Base-by-base conservation (phyloP, 306 rosid species). In the Cucurbita pepo region DNA sequence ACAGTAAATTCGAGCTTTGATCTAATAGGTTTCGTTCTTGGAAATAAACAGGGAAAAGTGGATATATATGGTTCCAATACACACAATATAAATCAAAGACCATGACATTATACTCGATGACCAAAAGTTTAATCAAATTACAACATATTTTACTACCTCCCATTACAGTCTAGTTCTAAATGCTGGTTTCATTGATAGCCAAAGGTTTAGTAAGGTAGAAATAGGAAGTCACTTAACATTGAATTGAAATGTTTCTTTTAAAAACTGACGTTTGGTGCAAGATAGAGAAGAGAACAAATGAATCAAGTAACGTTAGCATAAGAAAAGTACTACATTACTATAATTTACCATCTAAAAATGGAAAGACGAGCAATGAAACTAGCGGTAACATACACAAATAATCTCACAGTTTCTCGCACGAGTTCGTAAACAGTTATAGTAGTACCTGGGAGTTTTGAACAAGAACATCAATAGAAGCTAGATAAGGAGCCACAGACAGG, bases 361-460 rank as follows among this genome's bases (percentile, higher is more conserved):
- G 55, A 66, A 41, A 43, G 40, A 38, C 52, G 0, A 38, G 64
- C 60, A 18, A 55, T 72, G 52, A 55, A 72, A 71, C 62, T 52
- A 37, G 45, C 5, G 54, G 18, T 5, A 53, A 22, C 53, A 10
- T 38, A 72, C 11, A 72, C 14, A 56, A 72, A 66, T 15, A 44
- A 66, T 66, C 56, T 12, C 6, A 11, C 36, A 19, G 65, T 57
- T 77, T 79, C 69, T 44, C 22, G 25, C 48, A 77, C 71, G 75
- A 57, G 64, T 76, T 14, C 44, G 25, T 44, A 48, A 48, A 61
- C 67, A 61, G 47, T 25, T 25, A 25, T 61, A 15, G 4, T 6
- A 75, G 12, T 80, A 94, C 99, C 99, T 94, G 97, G 64, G 97
- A 91, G 81, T 90, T 94, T 86, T 94, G 98, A 83, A 94, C 98